These are phyloP conservation scores for Colletotrichum liriopes DNA, from an alignment of 2,329 filamentous ascomycete species.

Conservation along the genomic window DNA sequence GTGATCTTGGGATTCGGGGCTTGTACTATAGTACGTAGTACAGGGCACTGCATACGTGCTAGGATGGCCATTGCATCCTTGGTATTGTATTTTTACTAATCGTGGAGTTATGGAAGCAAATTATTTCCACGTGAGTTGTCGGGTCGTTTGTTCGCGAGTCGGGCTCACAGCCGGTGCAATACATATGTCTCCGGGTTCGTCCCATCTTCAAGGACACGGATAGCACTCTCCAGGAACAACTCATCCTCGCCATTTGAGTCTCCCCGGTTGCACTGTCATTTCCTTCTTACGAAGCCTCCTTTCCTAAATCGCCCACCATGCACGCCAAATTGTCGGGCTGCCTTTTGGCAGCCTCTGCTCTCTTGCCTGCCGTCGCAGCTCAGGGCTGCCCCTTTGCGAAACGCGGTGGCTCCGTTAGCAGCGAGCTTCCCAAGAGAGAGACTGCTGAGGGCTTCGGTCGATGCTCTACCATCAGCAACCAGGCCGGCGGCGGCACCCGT, in stretches of 20 bases:
- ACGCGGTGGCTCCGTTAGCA: slow-evolving; percentile 32
- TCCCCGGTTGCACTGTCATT: slow-evolving; percentile 2
- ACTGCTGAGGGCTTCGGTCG: slow-evolving; percentile 25
- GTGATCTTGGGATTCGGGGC: too few relatives aligned
- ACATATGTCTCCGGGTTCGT: slow-evolving; percentile 37
- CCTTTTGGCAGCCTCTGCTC: slow-evolving; percentile 32
- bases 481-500: slow-evolving; percentile 75
- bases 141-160: slow-evolving; percentile 6
- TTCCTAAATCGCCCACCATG: slow-evolving; percentile 11
- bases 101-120: slow-evolving; percentile 18
- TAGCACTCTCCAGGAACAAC: slow-evolving; percentile 20
- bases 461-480: slow-evolving; percentile 50
- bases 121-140: slow-evolving; percentile 7
- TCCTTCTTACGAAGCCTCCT: background rate
- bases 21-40: background rate
- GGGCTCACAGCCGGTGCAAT: slow-evolving; percentile 15
- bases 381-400: slow-evolving; percentile 38
- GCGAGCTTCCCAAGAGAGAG: slow-evolving; percentile 31
- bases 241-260: slow-evolving; percentile 15
- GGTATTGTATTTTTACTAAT: slow-evolving; percentile 21
- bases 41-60: background rate
- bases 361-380: slow-evolving; percentile 27
- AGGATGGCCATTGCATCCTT: slow-evolving; percentile 7
- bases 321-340: slow-evolving; percentile 38
- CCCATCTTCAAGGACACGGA: slow-evolving; percentile 19